Evolutionary conservation across 2,329 filamentous ascomycete species (phyloP).

Genomic region (Aureobasidium melanogenum): DNA sequence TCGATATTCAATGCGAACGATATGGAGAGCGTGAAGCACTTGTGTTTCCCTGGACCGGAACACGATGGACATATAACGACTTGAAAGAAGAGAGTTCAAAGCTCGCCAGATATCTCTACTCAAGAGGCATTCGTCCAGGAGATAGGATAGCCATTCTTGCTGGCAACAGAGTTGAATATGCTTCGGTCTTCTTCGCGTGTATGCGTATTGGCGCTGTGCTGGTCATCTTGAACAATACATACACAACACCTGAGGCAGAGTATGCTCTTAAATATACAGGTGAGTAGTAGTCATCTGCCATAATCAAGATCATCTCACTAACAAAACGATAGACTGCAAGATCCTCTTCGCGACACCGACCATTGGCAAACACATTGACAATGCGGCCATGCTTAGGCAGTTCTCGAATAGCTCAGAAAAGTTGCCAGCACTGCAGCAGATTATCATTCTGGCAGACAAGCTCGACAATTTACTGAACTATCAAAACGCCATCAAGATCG

Average conservation of each 20-base stretch:
- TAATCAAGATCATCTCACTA: not conserved
- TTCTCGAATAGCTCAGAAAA: conserved; percentile 14
- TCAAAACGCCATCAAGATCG: conserved; percentile 29
- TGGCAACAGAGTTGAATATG: conserved; percentile 49
- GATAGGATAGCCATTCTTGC: conserved; percentile 70
- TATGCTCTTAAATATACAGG: conserved; percentile 63
- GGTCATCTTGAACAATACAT: conserved; percentile 76
- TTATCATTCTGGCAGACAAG: conserved; percentile 20
- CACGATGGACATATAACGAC: conserved; percentile 56
- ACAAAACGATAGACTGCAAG: conserved; percentile 34
- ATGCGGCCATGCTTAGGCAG: conserved; percentile 46
- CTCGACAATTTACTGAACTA: conserved; percentile 19
- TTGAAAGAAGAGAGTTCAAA: conserved; percentile 31
- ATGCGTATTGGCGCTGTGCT: conserved; percentile 44
- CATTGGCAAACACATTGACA: conserved; percentile 55
- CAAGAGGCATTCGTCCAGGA: conserved; percentile 57
- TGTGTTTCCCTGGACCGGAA: conserved; percentile 66
- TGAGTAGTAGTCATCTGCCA: conserved; percentile 26
- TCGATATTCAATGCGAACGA: conserved; percentile 60
- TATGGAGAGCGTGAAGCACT: conserved; percentile 60
- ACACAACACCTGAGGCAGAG: conserved; percentile 63
- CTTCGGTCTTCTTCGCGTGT: conserved; percentile 62
- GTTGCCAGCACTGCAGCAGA: conserved; percentile 19
- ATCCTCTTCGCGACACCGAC: conserved; percentile 62
- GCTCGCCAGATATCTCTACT: conserved; percentile 43